phyloP scores from a whole-genome alignment of 2,329 filamentous ascomycete genomes.

The Samsoniella hepiali region DNA sequence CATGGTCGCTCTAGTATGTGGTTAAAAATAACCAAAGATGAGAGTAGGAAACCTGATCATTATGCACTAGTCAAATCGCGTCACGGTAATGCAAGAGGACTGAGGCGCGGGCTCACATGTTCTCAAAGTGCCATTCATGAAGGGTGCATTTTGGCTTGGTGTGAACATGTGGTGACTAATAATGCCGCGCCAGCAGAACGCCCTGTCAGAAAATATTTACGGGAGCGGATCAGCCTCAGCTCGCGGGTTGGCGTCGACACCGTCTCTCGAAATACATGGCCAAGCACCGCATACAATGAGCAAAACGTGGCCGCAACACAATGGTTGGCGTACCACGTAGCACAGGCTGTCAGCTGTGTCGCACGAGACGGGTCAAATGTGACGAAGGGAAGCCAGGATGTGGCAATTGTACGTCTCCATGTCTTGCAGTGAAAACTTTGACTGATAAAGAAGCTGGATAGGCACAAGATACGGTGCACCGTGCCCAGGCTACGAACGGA shows the following conservation, averaged over 20 bases:
- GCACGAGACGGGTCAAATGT: constrained; percentile 43
- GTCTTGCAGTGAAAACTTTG: not conserved
- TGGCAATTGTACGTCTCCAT: constrained; percentile 31
- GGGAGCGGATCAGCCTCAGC: too few species aligned
- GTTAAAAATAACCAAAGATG: too few species aligned
- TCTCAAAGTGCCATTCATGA: too few species aligned
- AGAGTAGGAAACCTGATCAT: too few species aligned
- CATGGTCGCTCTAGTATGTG: too few species aligned
- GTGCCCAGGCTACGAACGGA: constrained; percentile 39
- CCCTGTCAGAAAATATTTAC: too few species aligned
- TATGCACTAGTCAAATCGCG: too few species aligned
- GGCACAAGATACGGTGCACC: constrained; percentile 33
- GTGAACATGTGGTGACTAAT: too few species aligned
- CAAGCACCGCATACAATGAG: not conserved
- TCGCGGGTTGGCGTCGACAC: not conserved
- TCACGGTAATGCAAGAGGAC: too few species aligned
- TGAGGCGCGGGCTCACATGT: too few species aligned
- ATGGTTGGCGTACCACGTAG: constrained; percentile 26
- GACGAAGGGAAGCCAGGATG: constrained; percentile 43
- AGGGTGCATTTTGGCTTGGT: too few species aligned
- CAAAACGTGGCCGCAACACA: not conserved
- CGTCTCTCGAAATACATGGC: not conserved
- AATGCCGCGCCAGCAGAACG: too few species aligned
- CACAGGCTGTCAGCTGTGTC: constrained; percentile 37
- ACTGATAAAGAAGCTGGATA: not conserved